Base-by-base conservation (phyloP, 371 early-diverging fungal genomes). In the Mycotypha africana region DNA sequence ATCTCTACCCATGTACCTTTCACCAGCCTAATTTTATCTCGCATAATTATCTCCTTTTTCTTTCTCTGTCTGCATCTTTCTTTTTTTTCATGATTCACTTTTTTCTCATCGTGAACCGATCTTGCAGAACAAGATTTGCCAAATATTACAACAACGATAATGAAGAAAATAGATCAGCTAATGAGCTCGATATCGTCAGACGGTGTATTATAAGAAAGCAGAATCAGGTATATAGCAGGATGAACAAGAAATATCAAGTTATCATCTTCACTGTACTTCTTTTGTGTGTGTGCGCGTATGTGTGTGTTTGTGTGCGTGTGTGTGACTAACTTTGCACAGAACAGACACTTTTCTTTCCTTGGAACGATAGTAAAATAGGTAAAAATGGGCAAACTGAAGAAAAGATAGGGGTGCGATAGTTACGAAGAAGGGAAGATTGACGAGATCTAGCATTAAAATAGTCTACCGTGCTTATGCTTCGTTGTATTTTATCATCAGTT, bases 401-500 rank as follows among this genome's bases (percentile, higher is more conserved):
- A n/a, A n/a, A n/a, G n/a, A n/a, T n/a, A n/a, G n/a, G n/a, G n/a
- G n/a, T n/a, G n/a, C n/a, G n/a, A n/a, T n/a, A n/a, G n/a, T n/a
- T n/a, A n/a, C n/a, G n/a, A n/a, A n/a, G n/a, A n/a, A n/a, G n/a
- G n/a, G n/a, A n/a, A n/a, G n/a, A n/a, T n/a, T n/a, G n/a, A n/a
- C n/a, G n/a, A n/a, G n/a, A n/a, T n/a, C 21, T 17, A 45, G 16
- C 32, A 25, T 16, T 10, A 47, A 3, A 23, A 28, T 22, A 70
- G 75, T 68, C 1, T 71, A 58, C 45, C 56, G 71, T 15, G 38
- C 49, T 8, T 71, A 74, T 57, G 72, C 62, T 14, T 67, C 70
- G 4, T 30, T 74, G 16, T 69, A 65, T 39, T 69, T 71, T 46
- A 60, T 75, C 38, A 56, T 74, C 43, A 72, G 71, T 2, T 70